phyloP scores from a whole-genome alignment of 2,329 filamentous ascomycete genomes.

The Fusarium pilosicola region DNA sequence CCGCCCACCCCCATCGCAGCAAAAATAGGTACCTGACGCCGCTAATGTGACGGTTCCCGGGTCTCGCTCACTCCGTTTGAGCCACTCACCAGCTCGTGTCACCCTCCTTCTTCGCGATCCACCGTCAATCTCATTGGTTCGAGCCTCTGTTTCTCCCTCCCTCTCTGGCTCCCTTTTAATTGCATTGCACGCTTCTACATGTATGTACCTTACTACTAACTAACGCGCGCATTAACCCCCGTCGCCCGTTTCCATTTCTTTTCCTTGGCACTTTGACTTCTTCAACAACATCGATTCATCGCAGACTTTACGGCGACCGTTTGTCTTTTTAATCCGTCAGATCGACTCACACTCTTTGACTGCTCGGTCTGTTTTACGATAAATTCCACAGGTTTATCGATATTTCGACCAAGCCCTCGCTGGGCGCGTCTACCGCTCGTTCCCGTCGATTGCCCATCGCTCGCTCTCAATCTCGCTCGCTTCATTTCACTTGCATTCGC shows the following conservation, averaged over 20 bases:
- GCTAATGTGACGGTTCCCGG: constrained; percentile 20
- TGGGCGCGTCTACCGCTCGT: constrained; percentile 34
- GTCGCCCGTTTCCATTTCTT: constrained; percentile 31
- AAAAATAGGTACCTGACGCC: constrained; percentile 25
- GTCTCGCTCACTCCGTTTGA: constrained; percentile 18
- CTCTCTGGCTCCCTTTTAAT: constrained; percentile 30
- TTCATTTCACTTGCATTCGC: background rate
- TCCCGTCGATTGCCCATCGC: background rate
- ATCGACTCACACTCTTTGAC: constrained; percentile 11
- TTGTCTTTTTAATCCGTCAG: constrained; percentile 2
- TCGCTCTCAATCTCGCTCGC: constrained; percentile 12
- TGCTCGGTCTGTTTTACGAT: constrained; percentile 1
- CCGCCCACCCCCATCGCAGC: background rate
- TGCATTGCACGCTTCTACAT: constrained; percentile 9
- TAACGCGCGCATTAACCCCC: constrained; percentile 17
- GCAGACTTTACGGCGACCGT: constrained; percentile 21
- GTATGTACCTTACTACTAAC: constrained; percentile 8
- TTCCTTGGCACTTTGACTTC: constrained; percentile 42
- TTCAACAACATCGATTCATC: constrained; percentile 38
- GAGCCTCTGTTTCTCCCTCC: constrained; percentile 23
- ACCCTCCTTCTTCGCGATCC: constrained; percentile 31
- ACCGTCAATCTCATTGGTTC: constrained; percentile 25
- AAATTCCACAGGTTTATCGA: background rate
- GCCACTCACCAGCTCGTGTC: constrained; percentile 32
- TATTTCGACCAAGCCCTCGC: constrained; percentile 15